These are phyloP conservation scores for Venturia nashicola DNA, from an alignment of 2,329 filamentous ascomycete species.

Conservation along the genomic window DNA sequence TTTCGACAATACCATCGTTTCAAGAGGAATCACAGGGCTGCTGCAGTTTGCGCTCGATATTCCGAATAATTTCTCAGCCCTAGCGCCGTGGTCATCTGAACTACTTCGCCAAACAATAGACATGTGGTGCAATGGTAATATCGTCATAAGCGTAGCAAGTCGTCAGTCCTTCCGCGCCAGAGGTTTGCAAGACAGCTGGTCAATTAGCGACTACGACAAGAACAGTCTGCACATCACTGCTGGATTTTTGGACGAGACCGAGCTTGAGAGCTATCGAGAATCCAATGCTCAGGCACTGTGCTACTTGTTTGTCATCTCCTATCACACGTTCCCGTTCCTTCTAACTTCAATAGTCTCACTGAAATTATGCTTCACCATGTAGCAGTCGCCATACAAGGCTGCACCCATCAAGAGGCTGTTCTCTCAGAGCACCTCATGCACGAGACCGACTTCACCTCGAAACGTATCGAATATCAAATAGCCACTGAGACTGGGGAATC, in stretches of 20 bases:
- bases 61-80: not conserved
- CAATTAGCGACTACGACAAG: not conserved
- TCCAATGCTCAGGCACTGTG: not conserved
- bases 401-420: not conserved
- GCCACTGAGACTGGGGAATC: not conserved
- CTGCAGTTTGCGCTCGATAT: not conserved
- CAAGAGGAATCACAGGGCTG: not conserved
- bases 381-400: not conserved
- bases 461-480: not conserved
- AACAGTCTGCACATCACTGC: not conserved
- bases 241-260: not conserved
- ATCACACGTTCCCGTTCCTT: not conserved
- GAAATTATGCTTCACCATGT: constrained; percentile 1
- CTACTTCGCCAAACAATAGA: not conserved
- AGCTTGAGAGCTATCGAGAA: not conserved
- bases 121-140: not conserved
- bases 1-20: not conserved
- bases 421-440: not conserved
- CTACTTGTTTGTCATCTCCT: not conserved
- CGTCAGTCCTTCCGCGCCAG: not conserved
- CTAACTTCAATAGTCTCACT: not conserved
- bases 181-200: constrained; percentile 1
- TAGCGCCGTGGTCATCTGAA: not conserved
- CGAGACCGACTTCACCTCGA: not conserved
- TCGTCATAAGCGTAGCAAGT: not conserved